These are phyloP conservation scores for barley (Hordeum vulgare) DNA, from an alignment of 176 grass and related monocot species.

Conservation along the genomic window MorexV3_pseudomolecules_assembly NC_058519.1:473024069-473024568, in stretches of 20 bases:
- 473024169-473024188: constrained; percentile 24
- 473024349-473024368: constrained; percentile 14
- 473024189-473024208: constrained; percentile 25
- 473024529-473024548: constrained; percentile 24
- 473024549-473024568: constrained; percentile 21
- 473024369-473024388: constrained; percentile 15
- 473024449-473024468: constrained; percentile 45
- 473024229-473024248: constrained; percentile 33
- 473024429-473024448: constrained; percentile 16
- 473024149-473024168: constrained; percentile 30
- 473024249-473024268: constrained; percentile 3
- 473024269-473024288: constrained; percentile 5
- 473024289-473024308: constrained; percentile 1
- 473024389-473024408: constrained; percentile 10
- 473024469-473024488: constrained; percentile 11
- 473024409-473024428: not conserved
- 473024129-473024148: constrained; percentile 10
- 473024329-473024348: not conserved
- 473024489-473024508: not conserved
- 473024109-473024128: constrained; percentile 26
- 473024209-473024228: constrained; percentile 34
- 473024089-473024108: constrained; percentile 29
- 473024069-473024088: constrained; percentile 21
- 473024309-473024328: constrained; percentile 16
- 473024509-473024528: not conserved